A percentile compares a stretch with the other conserved stretches of the same genome.
phyloP scores from a whole-genome alignment of 768 basidiomycete genomes.

The Termitomyces titanicus region DNA sequence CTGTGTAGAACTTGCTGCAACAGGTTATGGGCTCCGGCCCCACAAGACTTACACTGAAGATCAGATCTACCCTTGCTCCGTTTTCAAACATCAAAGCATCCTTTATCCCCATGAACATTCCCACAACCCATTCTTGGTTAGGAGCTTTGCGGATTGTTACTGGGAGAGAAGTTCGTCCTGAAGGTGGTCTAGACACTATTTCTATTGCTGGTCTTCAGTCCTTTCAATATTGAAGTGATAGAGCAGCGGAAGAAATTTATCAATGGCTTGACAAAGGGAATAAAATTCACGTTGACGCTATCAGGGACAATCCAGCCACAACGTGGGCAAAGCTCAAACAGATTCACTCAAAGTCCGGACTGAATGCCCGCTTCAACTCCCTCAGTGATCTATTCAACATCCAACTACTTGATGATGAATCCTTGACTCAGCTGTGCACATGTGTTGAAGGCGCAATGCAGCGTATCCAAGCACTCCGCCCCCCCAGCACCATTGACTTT shows the following conservation, averaged over 20 bases:
- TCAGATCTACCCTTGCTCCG: too few species aligned
- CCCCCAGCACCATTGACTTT: background rate
- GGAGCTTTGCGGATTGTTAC: background rate
- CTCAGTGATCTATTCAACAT: background rate
- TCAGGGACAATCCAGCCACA: background rate
- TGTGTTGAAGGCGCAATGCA: background rate
- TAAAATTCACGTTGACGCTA: background rate
- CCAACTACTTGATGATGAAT: background rate
- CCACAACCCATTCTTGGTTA: too few species aligned
- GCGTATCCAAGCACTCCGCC: background rate
- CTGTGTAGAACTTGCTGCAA: too few species aligned
- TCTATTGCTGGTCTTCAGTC: background rate
- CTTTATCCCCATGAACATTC: too few species aligned
- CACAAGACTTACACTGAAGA: too few species aligned
- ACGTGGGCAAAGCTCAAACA: slow-evolving; percentile 1
- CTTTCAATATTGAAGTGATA: background rate
- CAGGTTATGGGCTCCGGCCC: too few species aligned
- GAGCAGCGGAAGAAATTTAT: background rate
- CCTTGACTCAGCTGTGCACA: too few species aligned
- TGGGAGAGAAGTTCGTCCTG: background rate
- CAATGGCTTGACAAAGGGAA: background rate
- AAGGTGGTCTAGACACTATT: too few species aligned
- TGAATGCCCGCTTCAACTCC: background rate
- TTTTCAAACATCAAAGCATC: too few species aligned
- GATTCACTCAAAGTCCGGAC: background rate